Conservation (phyloP, 169 alveolate species). For the Perkinsus olseni region DNA sequence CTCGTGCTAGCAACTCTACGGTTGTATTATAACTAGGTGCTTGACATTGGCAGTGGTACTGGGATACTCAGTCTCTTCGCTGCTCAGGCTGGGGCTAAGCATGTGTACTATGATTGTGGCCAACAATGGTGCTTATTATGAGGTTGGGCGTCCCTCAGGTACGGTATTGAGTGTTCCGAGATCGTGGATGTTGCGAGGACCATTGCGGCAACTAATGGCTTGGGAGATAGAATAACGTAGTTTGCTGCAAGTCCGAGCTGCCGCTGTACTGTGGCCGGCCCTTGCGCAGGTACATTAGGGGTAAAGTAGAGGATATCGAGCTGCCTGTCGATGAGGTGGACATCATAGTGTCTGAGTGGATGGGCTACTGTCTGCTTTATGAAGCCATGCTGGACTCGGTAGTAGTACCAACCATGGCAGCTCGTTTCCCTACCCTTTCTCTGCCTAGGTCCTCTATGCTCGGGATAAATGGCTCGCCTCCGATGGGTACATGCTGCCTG, state of each 20-base stretch:
- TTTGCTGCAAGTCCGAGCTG: neutral
- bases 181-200: constrained; percentile 82
- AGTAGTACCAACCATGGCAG: constrained; percentile 12
- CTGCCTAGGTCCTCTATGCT: neutral
- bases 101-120: constrained; percentile 56
- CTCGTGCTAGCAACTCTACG: too few species aligned
- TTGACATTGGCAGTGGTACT: constrained; percentile 98
- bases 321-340: constrained; percentile 92
- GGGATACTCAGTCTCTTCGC: constrained; percentile 95
- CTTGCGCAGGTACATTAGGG: constrained; percentile 53
- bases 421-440: neutral
- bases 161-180: constrained; percentile 94
- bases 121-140: too few species aligned
- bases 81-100: constrained; percentile 93
- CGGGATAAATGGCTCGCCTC: constrained; percentile 69
- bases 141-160: neutral
- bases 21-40: constrained; percentile 44
- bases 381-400: constrained; percentile 96
- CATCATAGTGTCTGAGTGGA: constrained; percentile 96
- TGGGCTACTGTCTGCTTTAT: constrained; percentile 95
- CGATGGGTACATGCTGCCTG: constrained; percentile 94
- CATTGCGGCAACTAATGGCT: constrained; percentile 77
- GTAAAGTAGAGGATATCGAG: constrained; percentile 91
- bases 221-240: constrained; percentile 75
- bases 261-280: neutral